Evolutionary conservation across 257 asterid species (phyloP), one percentile per base, ranked within the genome.

Genomic region (Solanum medicagineum): DNA sequence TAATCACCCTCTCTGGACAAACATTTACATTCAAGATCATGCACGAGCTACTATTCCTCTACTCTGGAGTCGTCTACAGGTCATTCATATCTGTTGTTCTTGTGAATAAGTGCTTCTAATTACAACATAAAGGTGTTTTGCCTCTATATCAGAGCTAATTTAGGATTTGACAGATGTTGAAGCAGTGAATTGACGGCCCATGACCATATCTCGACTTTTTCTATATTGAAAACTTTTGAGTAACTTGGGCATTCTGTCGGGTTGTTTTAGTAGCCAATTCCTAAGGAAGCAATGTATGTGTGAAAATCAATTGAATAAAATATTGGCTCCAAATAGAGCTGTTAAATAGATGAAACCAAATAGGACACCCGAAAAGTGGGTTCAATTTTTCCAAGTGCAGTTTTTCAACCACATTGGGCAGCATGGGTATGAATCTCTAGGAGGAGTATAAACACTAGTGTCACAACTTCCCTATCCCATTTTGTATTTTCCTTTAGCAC

Each of bases 51-150:
- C 90, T 84, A 94, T 94, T 91, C 98, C 98, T 82, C 85, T 91
- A 69, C 92, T 91, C 73, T 95, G 98, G 98, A 95, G 98, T 86
- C 97, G 96, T 89, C 92, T 91, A 82, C 98, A 95, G 98, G 98
- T 95, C 49, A 87, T 81, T 89, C 59, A 88, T 73, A 47, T 44
- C 26, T 29, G 49, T 32, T 47, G 44, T 65, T 66, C 12, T 19
- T 56, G 62, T 85, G 80, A 86, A 87, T 84, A 71, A 69, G 88
- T 84, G 83, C 69, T 77, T 24, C 44, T 51, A 51, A 32, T 53
- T 77, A 8, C 62, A 24, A 24, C 45, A 49, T 51, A 51, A 51
- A 22, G 62, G 17, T 77, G 24, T 77, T 53, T 51, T 77, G 14
- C 82, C 20, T 51, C 82, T 77, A 74, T 74, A 24, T 51, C 45